Evolutionary conservation across 139 green algal genomes (phyloP).

Genomic region (Ettlia oleoabundans): DNA sequence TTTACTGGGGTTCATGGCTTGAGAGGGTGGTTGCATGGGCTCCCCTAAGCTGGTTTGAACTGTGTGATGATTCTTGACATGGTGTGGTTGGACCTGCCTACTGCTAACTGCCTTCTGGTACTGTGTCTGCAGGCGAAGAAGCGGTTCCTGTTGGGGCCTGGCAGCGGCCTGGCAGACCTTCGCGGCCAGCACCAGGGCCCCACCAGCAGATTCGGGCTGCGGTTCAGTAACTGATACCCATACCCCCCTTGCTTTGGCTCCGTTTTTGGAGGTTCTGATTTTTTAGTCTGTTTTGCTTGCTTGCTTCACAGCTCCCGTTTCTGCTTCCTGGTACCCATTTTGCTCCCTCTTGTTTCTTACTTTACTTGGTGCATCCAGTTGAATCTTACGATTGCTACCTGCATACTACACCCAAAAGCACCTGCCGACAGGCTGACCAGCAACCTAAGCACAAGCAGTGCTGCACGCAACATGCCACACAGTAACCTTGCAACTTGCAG

Average conservation of each 20-base stretch:
- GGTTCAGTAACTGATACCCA: conserved; percentile 71
- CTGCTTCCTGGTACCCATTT: neutral
- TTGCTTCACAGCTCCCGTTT: neutral
- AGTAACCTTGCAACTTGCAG: no score
- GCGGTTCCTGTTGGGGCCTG: conserved; percentile 70
- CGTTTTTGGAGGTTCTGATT: neutral
- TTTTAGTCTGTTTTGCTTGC: neutral
- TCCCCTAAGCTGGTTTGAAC: no score
- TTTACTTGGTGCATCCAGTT: no score
- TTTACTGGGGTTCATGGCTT: neutral
- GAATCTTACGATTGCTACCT: no score
- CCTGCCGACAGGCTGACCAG: no score
- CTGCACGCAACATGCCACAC: no score
- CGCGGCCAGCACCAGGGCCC: conserved; percentile 74
- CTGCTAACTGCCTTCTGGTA: no score
- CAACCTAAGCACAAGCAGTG: no score
- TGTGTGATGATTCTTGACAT: no score
- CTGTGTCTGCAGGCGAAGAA: conserved; percentile 55
- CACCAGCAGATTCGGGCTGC: conserved; percentile 68
- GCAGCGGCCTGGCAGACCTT: conserved; percentile 75
- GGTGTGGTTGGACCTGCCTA: no score
- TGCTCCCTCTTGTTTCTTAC: neutral
- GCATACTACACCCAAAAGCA: no score
- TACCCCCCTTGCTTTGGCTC: neutral
- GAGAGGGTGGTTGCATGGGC: neutral